Conservation (phyloP, 371 early-diverging fungal species). For the Mucor ambiguus region DNA sequence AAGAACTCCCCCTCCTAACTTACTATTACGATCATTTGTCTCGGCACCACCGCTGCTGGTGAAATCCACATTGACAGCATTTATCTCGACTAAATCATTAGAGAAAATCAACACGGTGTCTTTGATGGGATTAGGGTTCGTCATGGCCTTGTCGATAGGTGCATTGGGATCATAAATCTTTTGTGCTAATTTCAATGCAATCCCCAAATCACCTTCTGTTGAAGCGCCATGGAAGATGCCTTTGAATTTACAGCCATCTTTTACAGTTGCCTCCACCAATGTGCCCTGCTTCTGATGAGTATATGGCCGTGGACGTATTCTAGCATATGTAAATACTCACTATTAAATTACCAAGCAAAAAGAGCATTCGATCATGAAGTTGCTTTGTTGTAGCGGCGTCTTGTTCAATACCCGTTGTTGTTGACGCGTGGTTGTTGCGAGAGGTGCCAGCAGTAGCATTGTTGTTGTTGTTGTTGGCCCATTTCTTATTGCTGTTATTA, state of each 20-base stretch:
- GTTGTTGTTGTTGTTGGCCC: conserved; percentile 17
- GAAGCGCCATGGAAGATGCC: conserved; percentile 81
- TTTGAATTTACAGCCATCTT: conserved; percentile 68
- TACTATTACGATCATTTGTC: conserved; percentile 51
- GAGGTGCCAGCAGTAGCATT: conserved; percentile 4
- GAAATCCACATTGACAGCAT: conserved; percentile 58
- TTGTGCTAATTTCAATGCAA: conserved; percentile 73
- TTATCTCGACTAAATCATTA: conserved; percentile 71
- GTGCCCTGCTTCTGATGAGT: conserved; percentile 74
- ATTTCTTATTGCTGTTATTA: conserved; percentile 37
- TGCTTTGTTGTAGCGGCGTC: conserved; percentile 40
- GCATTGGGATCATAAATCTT: conserved; percentile 36
- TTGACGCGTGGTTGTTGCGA: conserved; percentile 20
- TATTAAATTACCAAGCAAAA: conserved; percentile 69
- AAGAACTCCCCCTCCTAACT: not conserved
- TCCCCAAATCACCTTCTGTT: conserved; percentile 75
- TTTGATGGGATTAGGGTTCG: conserved; percentile 47
- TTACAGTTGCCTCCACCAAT: conserved; percentile 69
- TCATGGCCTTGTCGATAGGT: conserved; percentile 41
- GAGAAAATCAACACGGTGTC: conserved; percentile 67
- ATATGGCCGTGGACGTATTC: too few species aligned
- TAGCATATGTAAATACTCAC: conserved; percentile 57
- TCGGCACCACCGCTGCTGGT: conserved; percentile 23
- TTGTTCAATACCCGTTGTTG: conserved; percentile 7
- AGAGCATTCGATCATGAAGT: conserved; percentile 78